Percentiles rank a stretch among this genome's conserved stretches.
Conservation (phyloP, 2,329 filamentous ascomycete species). For the Ophiobolus disseminans region DNA sequence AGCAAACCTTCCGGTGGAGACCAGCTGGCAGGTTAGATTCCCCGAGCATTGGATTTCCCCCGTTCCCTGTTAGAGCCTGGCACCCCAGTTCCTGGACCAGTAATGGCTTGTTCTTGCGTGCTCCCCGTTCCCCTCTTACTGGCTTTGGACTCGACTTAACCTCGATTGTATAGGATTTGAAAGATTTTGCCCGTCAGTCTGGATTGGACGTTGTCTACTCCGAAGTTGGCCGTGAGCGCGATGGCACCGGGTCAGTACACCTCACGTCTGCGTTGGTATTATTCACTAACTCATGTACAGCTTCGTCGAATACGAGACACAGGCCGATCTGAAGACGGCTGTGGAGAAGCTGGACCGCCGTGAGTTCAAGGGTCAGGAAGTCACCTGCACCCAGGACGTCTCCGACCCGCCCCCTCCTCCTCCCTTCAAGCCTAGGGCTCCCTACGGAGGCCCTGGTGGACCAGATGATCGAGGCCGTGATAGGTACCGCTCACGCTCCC, state of each 20-base stretch:
- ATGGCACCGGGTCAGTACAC: constrained; percentile 82
- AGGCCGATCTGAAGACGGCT: constrained; percentile 84
- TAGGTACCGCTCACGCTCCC: constrained; percentile 79
- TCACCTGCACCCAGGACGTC: constrained; percentile 89
- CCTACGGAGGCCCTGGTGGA: constrained; percentile 42
- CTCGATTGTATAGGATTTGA: constrained; percentile 89
- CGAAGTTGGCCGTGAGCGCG: constrained; percentile 89
- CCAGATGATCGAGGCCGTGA: constrained; percentile 74
- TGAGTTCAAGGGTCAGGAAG: constrained; percentile 89
- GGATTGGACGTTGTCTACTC: constrained; percentile 98
- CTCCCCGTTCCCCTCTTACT: constrained; percentile 40
- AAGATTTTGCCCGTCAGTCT: constrained; percentile 98
- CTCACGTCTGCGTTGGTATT: not conserved
- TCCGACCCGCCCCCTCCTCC: constrained; percentile 46
- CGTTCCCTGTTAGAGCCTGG: constrained; percentile 43
- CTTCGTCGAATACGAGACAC: constrained; percentile 97
- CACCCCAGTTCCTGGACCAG: constrained; percentile 49
- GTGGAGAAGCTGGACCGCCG: constrained; percentile 93
- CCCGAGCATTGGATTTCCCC: constrained; percentile 56
- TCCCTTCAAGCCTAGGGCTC: constrained; percentile 44
- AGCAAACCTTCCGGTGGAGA: constrained; percentile 91
- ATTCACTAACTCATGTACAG: constrained; percentile 57
- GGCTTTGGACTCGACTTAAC: constrained; percentile 72
- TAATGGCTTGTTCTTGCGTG: constrained; percentile 45
- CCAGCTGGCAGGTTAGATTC: constrained; percentile 99